Evolutionary conservation across 768 basidiomycete species (phyloP).

Genomic region (Paxillus rubicundulus): DNA sequence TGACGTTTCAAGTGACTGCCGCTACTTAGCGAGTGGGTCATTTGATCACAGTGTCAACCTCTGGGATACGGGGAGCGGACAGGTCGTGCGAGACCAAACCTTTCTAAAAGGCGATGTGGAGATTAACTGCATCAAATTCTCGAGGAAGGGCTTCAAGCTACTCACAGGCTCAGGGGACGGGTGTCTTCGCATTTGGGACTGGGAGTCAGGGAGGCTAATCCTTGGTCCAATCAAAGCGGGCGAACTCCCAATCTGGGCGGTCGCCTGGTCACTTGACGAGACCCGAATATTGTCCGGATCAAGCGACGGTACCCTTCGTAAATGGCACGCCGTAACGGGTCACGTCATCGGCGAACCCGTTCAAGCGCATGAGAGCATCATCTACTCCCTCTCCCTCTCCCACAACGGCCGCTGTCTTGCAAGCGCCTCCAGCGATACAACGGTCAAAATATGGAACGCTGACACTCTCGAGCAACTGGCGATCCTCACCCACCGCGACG

Average conservation of each 20-base stretch:
- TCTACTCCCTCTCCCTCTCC: constrained; percentile 27
- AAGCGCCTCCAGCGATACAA: constrained; percentile 29
- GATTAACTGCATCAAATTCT: constrained; percentile 31
- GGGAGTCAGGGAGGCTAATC: constrained; percentile 24
- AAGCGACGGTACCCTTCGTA: constrained; percentile 21
- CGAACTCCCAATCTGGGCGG: constrained; percentile 26
- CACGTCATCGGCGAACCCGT: constrained; percentile 21
- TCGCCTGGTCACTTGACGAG: constrained; percentile 31
- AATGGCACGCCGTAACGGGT: constrained; percentile 24
- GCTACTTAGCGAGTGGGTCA: constrained; percentile 29
- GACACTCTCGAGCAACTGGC: constrained; percentile 26
- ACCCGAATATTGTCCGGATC: constrained; percentile 26
- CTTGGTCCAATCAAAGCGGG: constrained; percentile 24
- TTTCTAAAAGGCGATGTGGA: constrained; percentile 20
- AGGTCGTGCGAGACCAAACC: constrained; percentile 21
- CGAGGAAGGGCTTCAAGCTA: constrained; percentile 20
- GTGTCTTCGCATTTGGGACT: constrained; percentile 29
- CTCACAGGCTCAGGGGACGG: constrained; percentile 31
- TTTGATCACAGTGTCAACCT: constrained; percentile 32
- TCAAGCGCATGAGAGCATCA: constrained; percentile 22
- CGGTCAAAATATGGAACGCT: constrained; percentile 31
- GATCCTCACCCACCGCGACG: constrained; percentile 19
- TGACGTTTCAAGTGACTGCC: constrained; percentile 27
- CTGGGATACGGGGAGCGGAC: constrained; percentile 29
- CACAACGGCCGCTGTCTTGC: constrained; percentile 27